Conservation (phyloP, 306 rosid genomes). For the Astragalus glycyphyllos region DNA sequence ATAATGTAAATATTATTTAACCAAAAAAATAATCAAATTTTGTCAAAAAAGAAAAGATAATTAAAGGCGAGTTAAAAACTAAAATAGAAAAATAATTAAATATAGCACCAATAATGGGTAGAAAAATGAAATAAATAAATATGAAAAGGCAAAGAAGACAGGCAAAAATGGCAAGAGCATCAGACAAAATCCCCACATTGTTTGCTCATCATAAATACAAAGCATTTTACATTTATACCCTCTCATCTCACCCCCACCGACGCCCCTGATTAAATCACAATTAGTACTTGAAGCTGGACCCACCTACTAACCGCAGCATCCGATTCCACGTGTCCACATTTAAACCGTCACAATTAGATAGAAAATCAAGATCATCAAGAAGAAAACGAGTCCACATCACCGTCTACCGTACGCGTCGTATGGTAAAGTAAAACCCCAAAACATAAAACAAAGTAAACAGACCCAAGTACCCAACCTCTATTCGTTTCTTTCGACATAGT, state of each 20-base stretch:
- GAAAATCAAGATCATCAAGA: not conserved
- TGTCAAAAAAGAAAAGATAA: not conserved
- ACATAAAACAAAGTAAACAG: not conserved
- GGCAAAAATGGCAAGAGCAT: conserved; percentile 16
- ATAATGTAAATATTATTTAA: too few relatives aligned
- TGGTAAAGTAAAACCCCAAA: conserved; percentile 10
- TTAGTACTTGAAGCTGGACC: conserved; percentile 1
- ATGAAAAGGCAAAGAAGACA: not conserved
- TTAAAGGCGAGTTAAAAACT: too few relatives aligned
- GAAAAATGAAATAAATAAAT: not conserved
- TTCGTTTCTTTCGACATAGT: conserved; percentile 13
- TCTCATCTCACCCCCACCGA: conserved; percentile 31
- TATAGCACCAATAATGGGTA: conserved; percentile 1
- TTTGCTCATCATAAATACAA: conserved; percentile 35
- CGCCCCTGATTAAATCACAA: not conserved
- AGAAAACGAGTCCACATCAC: conserved; percentile 42
- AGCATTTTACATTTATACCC: conserved; percentile 11
- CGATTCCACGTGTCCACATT: conserved; percentile 43
- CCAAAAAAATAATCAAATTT: too few relatives aligned
- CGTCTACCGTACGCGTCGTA: conserved; percentile 49
- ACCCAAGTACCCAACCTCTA: conserved; percentile 37
- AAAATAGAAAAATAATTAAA: not conserved
- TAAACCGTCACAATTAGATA: not conserved
- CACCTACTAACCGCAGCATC: not conserved
- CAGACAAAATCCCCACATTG: conserved; percentile 30